Evolutionary conservation across 352 stramenopile genomes (phyloP).

Genomic region (Phytopythium cucurbitacearum): DNA sequence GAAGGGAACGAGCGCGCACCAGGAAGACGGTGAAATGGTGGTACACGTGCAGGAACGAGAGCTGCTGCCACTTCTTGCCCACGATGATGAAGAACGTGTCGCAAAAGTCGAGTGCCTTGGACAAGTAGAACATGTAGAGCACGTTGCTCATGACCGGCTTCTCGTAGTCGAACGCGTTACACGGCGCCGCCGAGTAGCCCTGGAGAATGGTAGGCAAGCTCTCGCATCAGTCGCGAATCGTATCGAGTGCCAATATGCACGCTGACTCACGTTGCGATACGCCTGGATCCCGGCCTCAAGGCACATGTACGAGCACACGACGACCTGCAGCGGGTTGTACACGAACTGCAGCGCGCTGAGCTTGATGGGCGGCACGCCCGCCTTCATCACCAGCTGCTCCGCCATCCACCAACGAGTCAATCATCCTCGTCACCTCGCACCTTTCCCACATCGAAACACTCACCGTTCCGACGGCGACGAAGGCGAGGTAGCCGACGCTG

Average conservation of each 20-base stretch:
- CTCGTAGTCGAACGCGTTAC: constrained; percentile 81
- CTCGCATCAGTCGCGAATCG: too few relatives aligned
- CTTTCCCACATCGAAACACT: neutral
- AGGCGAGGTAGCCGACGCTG: constrained; percentile 58
- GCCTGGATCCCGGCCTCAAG: constrained; percentile 86
- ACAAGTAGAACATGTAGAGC: constrained; percentile 96
- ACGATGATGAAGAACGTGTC: constrained; percentile 95
- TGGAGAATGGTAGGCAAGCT: constrained; percentile 6
- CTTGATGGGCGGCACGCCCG: constrained; percentile 44
- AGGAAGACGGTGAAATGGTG: constrained; percentile 96
- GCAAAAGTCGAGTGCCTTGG: constrained; percentile 89
- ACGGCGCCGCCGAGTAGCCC: constrained; percentile 78
- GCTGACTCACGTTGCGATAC: constrained; percentile 66
- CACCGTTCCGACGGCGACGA: constrained; percentile 63
- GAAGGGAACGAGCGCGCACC: constrained; percentile 15
- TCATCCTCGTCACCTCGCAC: neutral
- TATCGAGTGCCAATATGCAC: neutral
- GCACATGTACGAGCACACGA: constrained; percentile 93
- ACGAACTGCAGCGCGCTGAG: constrained; percentile 85
- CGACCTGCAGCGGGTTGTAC: constrained; percentile 94
- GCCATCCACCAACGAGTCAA: neutral
- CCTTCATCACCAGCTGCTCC: constrained; percentile 41
- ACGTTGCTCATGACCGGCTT: constrained; percentile 89
- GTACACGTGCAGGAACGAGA: constrained; percentile 97
- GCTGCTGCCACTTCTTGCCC: constrained; percentile 95